Conservation (phyloP, 2,329 filamentous ascomycete genomes). For the Pseudopithomyces maydicus region DNA sequence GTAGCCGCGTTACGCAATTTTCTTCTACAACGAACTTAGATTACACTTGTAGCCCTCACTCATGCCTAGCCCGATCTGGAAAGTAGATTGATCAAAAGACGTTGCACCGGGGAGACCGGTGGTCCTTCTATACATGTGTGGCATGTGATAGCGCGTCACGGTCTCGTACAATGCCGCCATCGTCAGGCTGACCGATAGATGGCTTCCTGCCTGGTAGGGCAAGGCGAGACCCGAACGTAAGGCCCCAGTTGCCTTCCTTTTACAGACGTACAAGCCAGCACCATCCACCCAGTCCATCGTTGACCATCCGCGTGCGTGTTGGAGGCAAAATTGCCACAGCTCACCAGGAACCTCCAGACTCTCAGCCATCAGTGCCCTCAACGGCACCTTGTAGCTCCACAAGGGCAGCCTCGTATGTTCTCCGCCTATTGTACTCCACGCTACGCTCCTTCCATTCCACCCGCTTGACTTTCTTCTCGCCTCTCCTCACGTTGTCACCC, state of each 20-base stretch:
- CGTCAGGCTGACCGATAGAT: neutral
- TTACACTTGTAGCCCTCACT: neutral
- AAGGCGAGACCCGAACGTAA: neutral
- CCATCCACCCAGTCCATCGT: neutral
- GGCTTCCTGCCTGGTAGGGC: neutral
- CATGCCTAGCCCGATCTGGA: neutral
- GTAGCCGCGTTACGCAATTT: neutral
- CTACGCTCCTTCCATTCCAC: conserved; percentile 48
- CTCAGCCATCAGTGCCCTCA: conserved; percentile 20
- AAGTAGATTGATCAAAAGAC: neutral
- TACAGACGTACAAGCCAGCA: neutral
- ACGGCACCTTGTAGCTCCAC: conserved; percentile 68
- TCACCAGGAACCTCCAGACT: neutral
- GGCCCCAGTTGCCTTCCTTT: neutral
- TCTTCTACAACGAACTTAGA: neutral
- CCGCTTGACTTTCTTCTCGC: conserved; percentile 51
- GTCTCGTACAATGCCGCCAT: neutral
- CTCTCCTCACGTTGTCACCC: conserved; percentile 56
- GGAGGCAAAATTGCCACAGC: neutral
- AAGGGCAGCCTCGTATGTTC: conserved; percentile 60
- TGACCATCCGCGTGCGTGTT: neutral
- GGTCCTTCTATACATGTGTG: neutral
- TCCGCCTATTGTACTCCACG: conserved; percentile 48
- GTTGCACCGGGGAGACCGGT: neutral
- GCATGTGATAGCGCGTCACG: conserved; percentile 3